A percentile compares a stretch with the other conserved stretches of the same genome.
Conservation (phyloP, 176 grass and related monocot species). For the Ensete ventricosum region DNA sequence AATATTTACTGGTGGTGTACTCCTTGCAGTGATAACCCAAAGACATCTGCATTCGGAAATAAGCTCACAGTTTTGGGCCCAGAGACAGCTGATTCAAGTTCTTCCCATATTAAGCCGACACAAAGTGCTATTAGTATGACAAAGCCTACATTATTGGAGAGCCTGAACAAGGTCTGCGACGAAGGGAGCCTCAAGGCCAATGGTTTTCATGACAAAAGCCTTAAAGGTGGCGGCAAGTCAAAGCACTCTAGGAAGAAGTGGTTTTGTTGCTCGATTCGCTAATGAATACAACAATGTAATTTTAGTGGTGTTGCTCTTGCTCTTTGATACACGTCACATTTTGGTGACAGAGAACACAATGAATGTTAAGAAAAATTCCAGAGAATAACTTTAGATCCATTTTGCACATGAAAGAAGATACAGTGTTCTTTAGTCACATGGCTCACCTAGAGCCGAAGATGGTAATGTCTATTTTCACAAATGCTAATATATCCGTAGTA, state of each 20-base stretch:
- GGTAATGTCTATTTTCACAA: no score
- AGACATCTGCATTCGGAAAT: not conserved
- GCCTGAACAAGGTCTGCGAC: constrained; percentile 26
- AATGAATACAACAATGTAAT: not conserved
- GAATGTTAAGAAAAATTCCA: not conserved
- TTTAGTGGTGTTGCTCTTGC: not conserved
- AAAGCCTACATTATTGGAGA: constrained; percentile 18
- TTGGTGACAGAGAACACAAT: not conserved
- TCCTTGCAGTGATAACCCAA: not conserved
- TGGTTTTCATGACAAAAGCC: constrained; percentile 15
- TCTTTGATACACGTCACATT: not conserved
- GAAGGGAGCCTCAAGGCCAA: constrained; percentile 26
- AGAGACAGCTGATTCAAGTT: not conserved
- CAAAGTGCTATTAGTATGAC: not conserved
- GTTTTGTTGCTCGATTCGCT: constrained; percentile 18
- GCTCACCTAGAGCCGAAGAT: no score
- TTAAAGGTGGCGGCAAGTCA: not conserved
- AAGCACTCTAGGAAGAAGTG: constrained; percentile 16
- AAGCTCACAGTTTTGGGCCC: not conserved
- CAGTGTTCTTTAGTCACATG: no score
- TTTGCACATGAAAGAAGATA: no score
- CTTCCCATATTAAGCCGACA: not conserved
- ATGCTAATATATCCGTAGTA: no score
- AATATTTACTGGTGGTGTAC: not conserved
- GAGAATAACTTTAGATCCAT: no score